Evolutionary conservation across 495 filamentous ascomycete species (phyloP), one percentile per base, ranked within the genome.

Genomic region (Parathielavia hyrcaniae): DNA sequence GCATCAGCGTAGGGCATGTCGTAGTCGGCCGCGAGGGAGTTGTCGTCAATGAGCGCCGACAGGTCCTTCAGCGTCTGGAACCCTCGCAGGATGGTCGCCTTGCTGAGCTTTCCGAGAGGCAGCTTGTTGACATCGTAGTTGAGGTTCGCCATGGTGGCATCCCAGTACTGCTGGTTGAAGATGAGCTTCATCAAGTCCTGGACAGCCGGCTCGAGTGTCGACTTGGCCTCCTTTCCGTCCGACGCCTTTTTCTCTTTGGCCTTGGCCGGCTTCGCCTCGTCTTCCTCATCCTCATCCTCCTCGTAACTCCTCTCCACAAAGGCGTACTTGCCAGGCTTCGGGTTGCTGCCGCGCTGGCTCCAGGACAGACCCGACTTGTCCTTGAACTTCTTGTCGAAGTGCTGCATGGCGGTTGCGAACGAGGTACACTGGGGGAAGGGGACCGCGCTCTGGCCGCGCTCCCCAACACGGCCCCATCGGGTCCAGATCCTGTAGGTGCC

Each of bases 31-130:
- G 81, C 80, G 20, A 82, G 64, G 11, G 71, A 57, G 4, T 54
- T 60, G 49, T 82, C 70, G 14, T 80, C 70, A 32, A 90, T 66
- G 10, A 91, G 73, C 17, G 79, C 80, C 1, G 87, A 80, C 7
- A 93, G 75, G 35, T 90, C 84, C 59, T 91, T 90, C 19, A 96
- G 72, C 6, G 80, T 70, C 58, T 87, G 77, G 69, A 86, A 95
- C 0, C 89, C 90, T 0, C 74, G 73, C 20, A 75, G 77, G 50
- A 96, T 81, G 14, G 88, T 91, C 7, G 78, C 68, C 57, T 89
- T 89, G 71, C 86, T 87, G 19, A 96, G 79, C 61, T 93, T 91
- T 13, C 90, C 90, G 16, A 95, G 76, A 0, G 90, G 89, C 12
- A 96, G 70, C 67, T 93, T 93, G 46, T 83, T 72, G 1, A 81